phyloP scores from a whole-genome alignment of 768 basidiomycete species.

The Russula virescens region DNA sequence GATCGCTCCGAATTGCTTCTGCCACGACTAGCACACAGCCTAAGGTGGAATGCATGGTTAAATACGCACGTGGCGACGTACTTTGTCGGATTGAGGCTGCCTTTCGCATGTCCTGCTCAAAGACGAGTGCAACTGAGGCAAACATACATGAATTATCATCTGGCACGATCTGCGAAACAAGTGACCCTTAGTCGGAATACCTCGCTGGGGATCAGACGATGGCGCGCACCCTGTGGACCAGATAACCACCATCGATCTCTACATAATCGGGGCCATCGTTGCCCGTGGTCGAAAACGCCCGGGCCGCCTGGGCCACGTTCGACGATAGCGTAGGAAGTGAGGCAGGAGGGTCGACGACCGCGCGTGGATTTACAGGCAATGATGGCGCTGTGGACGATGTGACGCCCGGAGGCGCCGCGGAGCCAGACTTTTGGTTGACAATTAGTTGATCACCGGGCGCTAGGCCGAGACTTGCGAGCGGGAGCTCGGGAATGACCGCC shows the following conservation, averaged over 20 bases:
- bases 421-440: constrained; percentile 45
- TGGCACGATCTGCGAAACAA: constrained; percentile 64
- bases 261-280: constrained; percentile 51
- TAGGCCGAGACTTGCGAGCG: constrained; percentile 71
- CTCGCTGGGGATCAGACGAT: constrained; percentile 5
- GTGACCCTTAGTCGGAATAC: constrained; percentile 4
- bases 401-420: constrained; percentile 22
- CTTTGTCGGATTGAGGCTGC: constrained; percentile 68
- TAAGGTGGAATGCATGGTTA: not conserved
- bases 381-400: constrained; percentile 2
- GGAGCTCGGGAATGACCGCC: constrained; percentile 58
- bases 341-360: constrained; percentile 26
- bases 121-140: constrained; percentile 77
- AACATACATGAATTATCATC: constrained; percentile 98
- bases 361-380: constrained; percentile 26
- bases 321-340: constrained; percentile 24
- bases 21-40: constrained; percentile 62
- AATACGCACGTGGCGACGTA: constrained; percentile 32
- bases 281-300: constrained; percentile 23
- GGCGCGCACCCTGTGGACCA: constrained; percentile 62
- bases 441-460: constrained; percentile 81
- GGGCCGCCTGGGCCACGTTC: constrained; percentile 23
- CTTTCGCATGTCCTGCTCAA: constrained; percentile 74
- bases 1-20: constrained; percentile 67
- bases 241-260: constrained; percentile 53